phyloP scores from a whole-genome alignment of 192 early-diverging fungal species.

The Spinellus fusiger region DNA sequence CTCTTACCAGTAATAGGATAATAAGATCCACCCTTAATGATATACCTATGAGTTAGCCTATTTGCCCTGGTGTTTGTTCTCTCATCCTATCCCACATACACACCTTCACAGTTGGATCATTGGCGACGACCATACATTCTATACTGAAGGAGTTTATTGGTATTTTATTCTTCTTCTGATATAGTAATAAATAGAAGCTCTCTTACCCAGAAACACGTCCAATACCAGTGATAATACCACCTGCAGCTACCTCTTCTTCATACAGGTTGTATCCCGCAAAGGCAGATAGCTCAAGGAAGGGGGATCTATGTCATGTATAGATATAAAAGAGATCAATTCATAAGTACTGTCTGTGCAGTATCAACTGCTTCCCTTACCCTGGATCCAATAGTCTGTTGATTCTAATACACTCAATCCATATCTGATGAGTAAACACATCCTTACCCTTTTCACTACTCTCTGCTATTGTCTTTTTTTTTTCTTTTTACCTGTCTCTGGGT shows the following conservation, averaged over 20 bases:
- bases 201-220: constrained; percentile 81
- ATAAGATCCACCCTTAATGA: constrained; percentile 77
- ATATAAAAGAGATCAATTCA: constrained; percentile 2
- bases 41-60: neutral
- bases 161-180: neutral
- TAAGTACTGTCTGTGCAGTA: neutral
- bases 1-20: constrained; percentile 74
- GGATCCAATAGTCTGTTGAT: constrained; percentile 74
- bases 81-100: no score
- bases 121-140: constrained; percentile 95
- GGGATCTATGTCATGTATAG: constrained; percentile 49
- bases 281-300: constrained; percentile 92
- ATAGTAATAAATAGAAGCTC: neutral
- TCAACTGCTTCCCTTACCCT: constrained; percentile 52
- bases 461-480: neutral
- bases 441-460: constrained; percentile 1
- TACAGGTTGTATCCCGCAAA: constrained; percentile 89
- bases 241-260: constrained; percentile 77
- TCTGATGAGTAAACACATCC: neutral
- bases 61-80: no score
- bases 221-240: constrained; percentile 94
- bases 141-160: constrained; percentile 37
- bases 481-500: constrained; percentile 72
- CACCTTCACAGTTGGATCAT: constrained; percentile 92
- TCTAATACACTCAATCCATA: constrained; percentile 13